Base-by-base conservation (phyloP, 2,329 filamentous ascomycete genomes). In the Verticillium tricorpus region DNA sequence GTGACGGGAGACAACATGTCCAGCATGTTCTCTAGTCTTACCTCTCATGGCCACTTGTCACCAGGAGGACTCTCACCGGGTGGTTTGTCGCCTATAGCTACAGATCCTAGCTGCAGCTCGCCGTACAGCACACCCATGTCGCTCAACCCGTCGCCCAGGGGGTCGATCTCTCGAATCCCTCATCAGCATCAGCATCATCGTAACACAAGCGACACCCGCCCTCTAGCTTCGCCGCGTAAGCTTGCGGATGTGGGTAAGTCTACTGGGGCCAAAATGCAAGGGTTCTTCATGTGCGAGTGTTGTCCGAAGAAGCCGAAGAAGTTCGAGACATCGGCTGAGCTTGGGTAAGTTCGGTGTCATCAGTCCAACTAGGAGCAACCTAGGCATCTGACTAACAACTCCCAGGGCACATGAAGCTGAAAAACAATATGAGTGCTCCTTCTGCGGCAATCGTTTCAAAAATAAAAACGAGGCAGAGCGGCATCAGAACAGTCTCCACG, bases 381-480 rank as follows among this genome's bases (percentile, higher is more conserved):
- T n/a, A n/a, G 50, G 3, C 35, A 7, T 25, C 11, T 6, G 66
- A 70, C 70, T 72, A 66, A 73, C 65, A 39, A 62, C 54, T 22
- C 45, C 5, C 71, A 97, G 94, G 66, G 80, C 89, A 55, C 94
- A 98, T 74, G 92, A 95, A 76, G 88, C 92, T 72, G 95, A 98
- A 76, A 98, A 98, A 76, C 94, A 98, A 76, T 98, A 97, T 74
- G 91, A 91, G 65, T 98, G 94, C 75, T 85, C 87, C 32, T 98
- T 92, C 73, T 98, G 94, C 74, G 90, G 90, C 52, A 97, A 97
- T 73, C 88, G 94, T 12, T 98, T 98, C 81, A 98, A 98, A 78
- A 98, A 98, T 79, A 98, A 98, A 78, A 98, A 98, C 70, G 95
- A 98, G 78, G 93, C 93, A 2, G 94, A 98, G 75, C 87, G 95